phyloP scores from a whole-genome alignment of 169 alveolate species.

The Plasmodium knowlesi region DNA sequence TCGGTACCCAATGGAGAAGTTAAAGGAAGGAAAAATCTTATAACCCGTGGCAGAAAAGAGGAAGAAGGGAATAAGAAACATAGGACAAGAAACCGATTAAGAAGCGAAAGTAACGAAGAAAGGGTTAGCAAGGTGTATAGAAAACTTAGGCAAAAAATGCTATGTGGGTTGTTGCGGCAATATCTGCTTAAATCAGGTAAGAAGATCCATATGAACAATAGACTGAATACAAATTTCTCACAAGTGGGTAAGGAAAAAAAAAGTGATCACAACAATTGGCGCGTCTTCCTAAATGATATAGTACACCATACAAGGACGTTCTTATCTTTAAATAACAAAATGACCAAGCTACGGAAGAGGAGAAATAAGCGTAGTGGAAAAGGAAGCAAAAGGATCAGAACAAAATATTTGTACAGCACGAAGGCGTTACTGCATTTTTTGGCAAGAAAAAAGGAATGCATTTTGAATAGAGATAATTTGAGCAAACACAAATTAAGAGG shows the following conservation, averaged over 20 bases:
- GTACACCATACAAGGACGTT: constrained; percentile 3
- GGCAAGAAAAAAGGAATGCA: constrained; percentile 23
- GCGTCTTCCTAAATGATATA: constrained; percentile 16
- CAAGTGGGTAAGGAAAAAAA: neutral
- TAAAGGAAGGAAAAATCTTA: neutral
- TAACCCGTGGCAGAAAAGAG: neutral
- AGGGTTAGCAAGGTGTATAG: neutral
- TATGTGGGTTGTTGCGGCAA: neutral
- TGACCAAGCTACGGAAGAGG: constrained; percentile 16
- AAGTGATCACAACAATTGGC: neutral
- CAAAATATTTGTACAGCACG: neutral
- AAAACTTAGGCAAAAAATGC: neutral
- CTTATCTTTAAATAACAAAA: neutral
- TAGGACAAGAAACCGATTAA: neutral
- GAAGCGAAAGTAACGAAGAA: neutral
- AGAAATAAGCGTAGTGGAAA: neutral
- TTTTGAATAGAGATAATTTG: constrained; percentile 33
- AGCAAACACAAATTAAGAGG: constrained; percentile 1
- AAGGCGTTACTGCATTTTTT: constrained; percentile 23
- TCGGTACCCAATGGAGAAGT: neutral
- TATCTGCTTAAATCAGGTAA: neutral
- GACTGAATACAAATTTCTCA: neutral
- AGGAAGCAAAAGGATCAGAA: neutral
- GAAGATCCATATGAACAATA: neutral
- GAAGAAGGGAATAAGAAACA: neutral